phyloP scores from a whole-genome alignment of 2,329 filamentous ascomycete genomes.

The Cordyceps fumosorosea region DNA sequence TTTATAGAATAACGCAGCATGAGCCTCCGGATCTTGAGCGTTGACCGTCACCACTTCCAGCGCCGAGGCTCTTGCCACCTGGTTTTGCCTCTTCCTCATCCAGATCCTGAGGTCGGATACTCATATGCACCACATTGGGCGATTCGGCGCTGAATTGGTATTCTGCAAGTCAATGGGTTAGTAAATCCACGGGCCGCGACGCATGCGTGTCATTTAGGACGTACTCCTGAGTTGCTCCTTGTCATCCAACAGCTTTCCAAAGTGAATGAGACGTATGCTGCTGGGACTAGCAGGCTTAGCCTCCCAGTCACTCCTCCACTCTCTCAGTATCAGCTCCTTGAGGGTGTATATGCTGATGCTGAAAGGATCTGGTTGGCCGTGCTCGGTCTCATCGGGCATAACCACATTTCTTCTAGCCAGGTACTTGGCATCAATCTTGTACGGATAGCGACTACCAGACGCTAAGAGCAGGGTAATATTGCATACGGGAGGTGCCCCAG shows the following conservation, averaged over 20 bases:
- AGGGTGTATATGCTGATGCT: conserved; percentile 89
- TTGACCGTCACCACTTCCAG: conserved; percentile 34
- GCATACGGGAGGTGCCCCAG: conserved; percentile 41
- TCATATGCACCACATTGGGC: conserved; percentile 92
- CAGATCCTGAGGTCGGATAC: conserved; percentile 77
- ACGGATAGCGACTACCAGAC: conserved; percentile 77
- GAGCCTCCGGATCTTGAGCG: conserved; percentile 33
- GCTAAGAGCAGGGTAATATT: conserved; percentile 79
- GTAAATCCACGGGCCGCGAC: background rate
- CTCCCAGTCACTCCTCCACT: conserved; percentile 93
- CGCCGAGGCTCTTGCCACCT: conserved; percentile 44
- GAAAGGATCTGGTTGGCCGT: conserved; percentile 66
- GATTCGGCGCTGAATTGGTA: conserved; percentile 69
- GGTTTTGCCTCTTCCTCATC: conserved; percentile 73
- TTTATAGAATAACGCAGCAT: conserved; percentile 48
- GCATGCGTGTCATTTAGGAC: conserved; percentile 23
- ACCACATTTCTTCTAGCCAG: conserved; percentile 72
- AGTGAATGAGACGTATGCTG: conserved; percentile 84
- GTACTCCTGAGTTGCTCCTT: conserved; percentile 78
- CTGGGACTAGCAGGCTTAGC: conserved; percentile 77
- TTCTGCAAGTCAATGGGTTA: conserved; percentile 43
- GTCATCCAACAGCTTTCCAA: conserved; percentile 85
- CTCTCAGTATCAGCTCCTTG: conserved; percentile 87
- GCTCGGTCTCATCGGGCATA: conserved; percentile 58
- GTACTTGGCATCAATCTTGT: conserved; percentile 84